Base-by-base conservation (phyloP, 78 protist genomes). In the Emiliania huxleyi region DNA sequence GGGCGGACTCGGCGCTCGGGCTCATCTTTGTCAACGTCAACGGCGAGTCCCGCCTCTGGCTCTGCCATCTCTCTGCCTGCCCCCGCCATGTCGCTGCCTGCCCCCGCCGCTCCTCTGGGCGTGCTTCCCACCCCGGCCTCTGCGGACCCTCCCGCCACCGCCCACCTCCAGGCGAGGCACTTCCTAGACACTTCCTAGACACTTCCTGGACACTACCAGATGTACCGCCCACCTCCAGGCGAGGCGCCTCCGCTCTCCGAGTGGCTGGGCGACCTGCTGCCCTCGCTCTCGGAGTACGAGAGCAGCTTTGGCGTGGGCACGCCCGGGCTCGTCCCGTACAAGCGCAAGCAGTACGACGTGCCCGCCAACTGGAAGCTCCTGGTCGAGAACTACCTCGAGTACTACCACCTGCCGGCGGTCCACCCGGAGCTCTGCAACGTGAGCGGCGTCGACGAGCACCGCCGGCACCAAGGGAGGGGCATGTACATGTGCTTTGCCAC, bases 341-440 rank as follows among this genome's bases (percentile, higher is more conserved):
- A 3, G n/a, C 6, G 19, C n/a, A 43, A 40, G 87, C 2, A 0
- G 19, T 79, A 43, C 52, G 35, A 40, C 38, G 12, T 21, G n/a
- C 6, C 1, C 4, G 87, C 52, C 15, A 79, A 79, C 49, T 79
- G 87, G 87, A 79, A 79, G 87, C 19, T 43, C 35, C 87, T 79
- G 3, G 15, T 79, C 26, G 87, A 79, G 87, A 79, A 79, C 52
- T 79, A 22, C 23, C 11, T 8, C 87, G 52, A 43, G 49, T 79
- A 79, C 49, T 79, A 79, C 49, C 87, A 79, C 49, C 87, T 79
- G 52, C 87, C 87, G 3, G 87, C 87, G 12, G 87, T 79, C 21
- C 87, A 79, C 52, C 87, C 87, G 23, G 87, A 2, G 52, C 87
- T 79, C 52, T 79, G 87, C 49, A 26, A 22, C n/a, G 87, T 79